Base-by-base conservation (phyloP, 257 asterid genomes). In the Penstemon eatonii region DNA sequence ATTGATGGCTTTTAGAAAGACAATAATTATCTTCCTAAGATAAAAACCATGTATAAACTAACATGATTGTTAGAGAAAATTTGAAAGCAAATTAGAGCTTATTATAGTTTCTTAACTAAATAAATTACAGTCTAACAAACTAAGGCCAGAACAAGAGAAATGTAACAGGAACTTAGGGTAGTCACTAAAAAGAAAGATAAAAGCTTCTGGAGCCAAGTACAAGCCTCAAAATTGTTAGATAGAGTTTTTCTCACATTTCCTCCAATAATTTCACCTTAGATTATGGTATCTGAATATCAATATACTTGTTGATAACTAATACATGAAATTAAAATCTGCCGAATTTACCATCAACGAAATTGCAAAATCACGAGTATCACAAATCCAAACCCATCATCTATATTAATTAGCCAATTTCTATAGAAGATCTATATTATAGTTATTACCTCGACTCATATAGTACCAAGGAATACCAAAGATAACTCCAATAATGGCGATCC, bases 391-490 rank as follows among this genome's bases (percentile, higher is more conserved):
- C 42, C 25, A 59, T n/a, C 60, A 70, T 19, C 42, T 7, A 45
- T 45, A 41, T 43, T 19, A 40, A 41, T 4, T 8, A 42, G 63
- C 5, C 12, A 3, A 60, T 7, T 8, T 36, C 8, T 19, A 46
- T 45, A 3, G 7, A 62, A 63, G 46, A 3, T 44, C 40, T 57
- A 18, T 33, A 56, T 12, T 49, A 56, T 5, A 2, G 37, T 41
- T 10, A 43, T 63, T 80, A 91, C 98, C 97, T 75, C 81, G 84
- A 80, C 63, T 88, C 96, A 82, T 88, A 64, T 84, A 65, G 84
- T 93, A 93, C 97, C 97, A 93, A 1, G 98, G 97, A 60, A 88
- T 82, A 37, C 89, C 94, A 70, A 88, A 84, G 76, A 86, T 37
- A 71, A 76, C 84, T 15, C 94, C 78, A 33, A 93, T 69, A 40